Base-by-base conservation (phyloP, 140 eudicot species). In the Oenanthe javanica region DNA sequence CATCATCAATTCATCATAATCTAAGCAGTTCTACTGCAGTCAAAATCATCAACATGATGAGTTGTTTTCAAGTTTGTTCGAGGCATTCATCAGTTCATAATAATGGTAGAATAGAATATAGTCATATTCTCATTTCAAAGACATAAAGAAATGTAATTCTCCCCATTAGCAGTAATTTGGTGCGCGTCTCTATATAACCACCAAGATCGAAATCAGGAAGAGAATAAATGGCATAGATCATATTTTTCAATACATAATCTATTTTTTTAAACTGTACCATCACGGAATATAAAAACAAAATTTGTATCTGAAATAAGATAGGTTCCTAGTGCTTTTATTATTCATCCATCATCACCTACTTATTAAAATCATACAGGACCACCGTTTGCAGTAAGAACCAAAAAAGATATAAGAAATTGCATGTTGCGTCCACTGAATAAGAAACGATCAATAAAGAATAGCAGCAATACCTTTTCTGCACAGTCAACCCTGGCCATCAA, bases 381-480 rank as follows among this genome's bases (percentile, higher is more conserved):
- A 47, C 21, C 55, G 52, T 31, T 48, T 50, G 7, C 57, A 76
- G 70, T 76, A 43, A 66, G 49, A 64, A 43, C 36, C 46, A 50
- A 50, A 5, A 61, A 76, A 38, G n/a, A 50, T 38, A 63, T 15
- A 6, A 64, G 51, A 76, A 51, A 2, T 18, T n/a, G 73, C 45
- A 71, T 27, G 72, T 66, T 51, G 61, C 57, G 43, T 21, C 5
- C 76, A n/a, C n/a, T 77, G 66, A 55, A 72, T 55, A 78, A 63
- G n/a, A 38, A 52, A 66, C 48, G 55, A 63, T 19, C 15, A 49
- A 46, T 66, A 57, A 79, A 64, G 78, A 69, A 72, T 76, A 69
- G 59, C 76, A 84, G 67, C 81, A 54, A 81, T 85, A 94, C 98
- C 98, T 88, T 87, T 77, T 79, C 67, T 6, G 83, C 83, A 80